A percentile compares a stretch with the other conserved stretches of the same genome.
Conservation (phyloP, 495 filamentous ascomycete species). For the Elasticomyces elasticus region DNA sequence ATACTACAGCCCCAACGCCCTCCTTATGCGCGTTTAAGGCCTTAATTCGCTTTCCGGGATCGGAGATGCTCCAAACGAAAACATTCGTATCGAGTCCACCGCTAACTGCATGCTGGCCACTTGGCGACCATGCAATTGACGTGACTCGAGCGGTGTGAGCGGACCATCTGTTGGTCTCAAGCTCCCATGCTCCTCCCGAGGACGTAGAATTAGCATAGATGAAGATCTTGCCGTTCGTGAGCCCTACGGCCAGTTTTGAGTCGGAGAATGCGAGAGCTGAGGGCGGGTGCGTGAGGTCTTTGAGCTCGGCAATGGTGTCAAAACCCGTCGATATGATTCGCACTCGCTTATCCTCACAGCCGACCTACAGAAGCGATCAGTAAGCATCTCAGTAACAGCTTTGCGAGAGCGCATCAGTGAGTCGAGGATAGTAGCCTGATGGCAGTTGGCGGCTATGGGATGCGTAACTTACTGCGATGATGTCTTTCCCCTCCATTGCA, state of each 20-base stretch:
- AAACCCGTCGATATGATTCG: conserved; percentile 52
- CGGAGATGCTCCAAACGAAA: conserved; percentile 79
- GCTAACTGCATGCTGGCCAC: conserved; percentile 67
- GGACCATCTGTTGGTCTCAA: conserved; percentile 74
- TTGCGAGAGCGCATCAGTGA: too few relatives aligned
- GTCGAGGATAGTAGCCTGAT: too few relatives aligned
- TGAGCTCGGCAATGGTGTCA: conserved; percentile 37
- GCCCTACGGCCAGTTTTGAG: conserved; percentile 65
- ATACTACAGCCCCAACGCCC: conserved; percentile 79
- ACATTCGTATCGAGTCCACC: conserved; percentile 84
- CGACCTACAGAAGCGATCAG: too few relatives aligned
- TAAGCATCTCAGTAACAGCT: too few relatives aligned
- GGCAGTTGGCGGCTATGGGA: too few relatives aligned
- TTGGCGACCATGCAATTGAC: conserved; percentile 68
- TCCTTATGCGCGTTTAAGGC: conserved; percentile 84
- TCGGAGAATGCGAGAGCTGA: conserved; percentile 75
- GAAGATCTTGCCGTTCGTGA: conserved; percentile 72
- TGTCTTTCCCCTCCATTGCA: conserved; percentile 40
- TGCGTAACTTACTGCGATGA: too few relatives aligned
- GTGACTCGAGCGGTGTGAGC: conserved; percentile 84
- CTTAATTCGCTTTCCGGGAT: conserved; percentile 72
- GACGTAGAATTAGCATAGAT: conserved; percentile 51
- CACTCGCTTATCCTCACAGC: conserved; percentile 58
- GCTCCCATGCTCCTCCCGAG: conserved; percentile 39
- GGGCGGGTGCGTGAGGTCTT: conserved; percentile 45